phyloP scores from a whole-genome alignment of 306 rosid genomes.

The Fagus crenata region DNA sequence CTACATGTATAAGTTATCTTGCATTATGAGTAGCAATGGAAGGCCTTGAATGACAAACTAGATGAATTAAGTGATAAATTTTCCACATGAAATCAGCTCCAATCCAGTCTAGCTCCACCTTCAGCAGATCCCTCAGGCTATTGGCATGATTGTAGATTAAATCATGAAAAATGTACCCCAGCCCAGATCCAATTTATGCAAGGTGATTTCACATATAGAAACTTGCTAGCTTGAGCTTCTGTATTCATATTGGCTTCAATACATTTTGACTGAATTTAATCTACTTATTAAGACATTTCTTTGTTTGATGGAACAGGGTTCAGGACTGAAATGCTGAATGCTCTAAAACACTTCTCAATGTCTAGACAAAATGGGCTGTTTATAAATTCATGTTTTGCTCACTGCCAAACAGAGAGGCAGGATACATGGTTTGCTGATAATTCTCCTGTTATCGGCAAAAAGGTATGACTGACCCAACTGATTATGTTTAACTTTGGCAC shows the following conservation, averaged over 20 bases:
- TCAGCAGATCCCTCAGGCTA: constrained; percentile 86
- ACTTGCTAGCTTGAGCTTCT: constrained; percentile 9
- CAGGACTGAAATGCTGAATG: constrained; percentile 76
- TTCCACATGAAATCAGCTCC: constrained; percentile 57
- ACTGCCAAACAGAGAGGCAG: constrained; percentile 91
- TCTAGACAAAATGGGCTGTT: constrained; percentile 67
- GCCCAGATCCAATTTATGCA: constrained; percentile 77
- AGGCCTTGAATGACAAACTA: not conserved
- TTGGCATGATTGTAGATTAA: constrained; percentile 85
- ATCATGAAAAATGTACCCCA: constrained; percentile 65
- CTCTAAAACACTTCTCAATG: constrained; percentile 51
- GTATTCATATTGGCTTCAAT: not conserved
- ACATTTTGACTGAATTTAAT: not conserved
- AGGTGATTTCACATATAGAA: constrained; percentile 41
- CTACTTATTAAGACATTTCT: constrained; percentile 3
- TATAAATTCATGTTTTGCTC: constrained; percentile 87
- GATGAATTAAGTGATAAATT: not conserved
- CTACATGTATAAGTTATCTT: not conserved
- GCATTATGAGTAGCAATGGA: not conserved
- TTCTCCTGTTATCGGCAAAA: constrained; percentile 67
- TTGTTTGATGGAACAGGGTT: constrained; percentile 51
- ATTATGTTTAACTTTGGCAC: not conserved
- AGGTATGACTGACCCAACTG: constrained; percentile 46
- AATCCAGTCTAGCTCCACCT: constrained; percentile 86
- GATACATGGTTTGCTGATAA: constrained; percentile 91